These are phyloP conservation scores for Pythium chondricola DNA, from an alignment of 352 stramenopile species.

Conservation along the genomic window DNA sequence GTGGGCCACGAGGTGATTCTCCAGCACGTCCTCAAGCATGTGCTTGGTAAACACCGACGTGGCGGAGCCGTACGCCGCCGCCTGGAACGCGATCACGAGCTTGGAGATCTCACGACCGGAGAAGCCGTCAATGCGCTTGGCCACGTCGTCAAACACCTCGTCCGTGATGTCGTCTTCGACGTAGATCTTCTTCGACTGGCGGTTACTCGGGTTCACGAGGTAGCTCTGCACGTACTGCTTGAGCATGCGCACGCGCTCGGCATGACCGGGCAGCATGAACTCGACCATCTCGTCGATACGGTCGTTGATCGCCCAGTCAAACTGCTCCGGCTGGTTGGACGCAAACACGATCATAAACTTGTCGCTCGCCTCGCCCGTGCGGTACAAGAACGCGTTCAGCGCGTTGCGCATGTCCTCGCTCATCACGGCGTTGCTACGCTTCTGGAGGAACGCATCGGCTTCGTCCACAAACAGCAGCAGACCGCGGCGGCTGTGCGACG, in stretches of 20 bases:
- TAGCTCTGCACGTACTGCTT: conserved; percentile 98
- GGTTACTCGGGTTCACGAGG: conserved; percentile 86
- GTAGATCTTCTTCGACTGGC: conserved; percentile 85
- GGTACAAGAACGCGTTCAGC: conserved; percentile 98
- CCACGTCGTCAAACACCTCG: conserved; percentile 89
- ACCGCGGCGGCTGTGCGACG: conserved; percentile 91
- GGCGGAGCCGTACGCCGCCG: conserved; percentile 94
- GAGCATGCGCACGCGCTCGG: conserved; percentile 96
- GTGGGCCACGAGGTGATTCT: conserved; percentile 92
- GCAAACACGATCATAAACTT: conserved; percentile 99
- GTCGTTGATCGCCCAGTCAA: conserved; percentile 99
- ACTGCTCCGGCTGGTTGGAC: conserved; percentile 98
- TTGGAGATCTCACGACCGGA: conserved; percentile 99
- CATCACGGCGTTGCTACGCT: conserved; percentile 91
- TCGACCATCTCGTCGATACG: conserved; percentile 99
- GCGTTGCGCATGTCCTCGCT: conserved; percentile 98
- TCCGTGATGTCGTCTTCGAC: conserved; percentile 89
- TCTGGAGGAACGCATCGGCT: conserved; percentile 98
- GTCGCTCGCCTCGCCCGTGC: conserved; percentile 95
- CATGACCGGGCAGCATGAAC: conserved; percentile 91
- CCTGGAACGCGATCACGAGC: conserved; percentile 98
- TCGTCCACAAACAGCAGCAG: conserved; percentile 99
- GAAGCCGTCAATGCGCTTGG: conserved; percentile 94
- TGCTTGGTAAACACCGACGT: conserved; percentile 91
- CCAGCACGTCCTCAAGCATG: conserved; percentile 91